A percentile compares a stretch with the other conserved stretches of the same genome.
Evolutionary conservation across 2,329 filamentous ascomycete genomes (phyloP).

Genomic region (Microascus cirrosus): DNA sequence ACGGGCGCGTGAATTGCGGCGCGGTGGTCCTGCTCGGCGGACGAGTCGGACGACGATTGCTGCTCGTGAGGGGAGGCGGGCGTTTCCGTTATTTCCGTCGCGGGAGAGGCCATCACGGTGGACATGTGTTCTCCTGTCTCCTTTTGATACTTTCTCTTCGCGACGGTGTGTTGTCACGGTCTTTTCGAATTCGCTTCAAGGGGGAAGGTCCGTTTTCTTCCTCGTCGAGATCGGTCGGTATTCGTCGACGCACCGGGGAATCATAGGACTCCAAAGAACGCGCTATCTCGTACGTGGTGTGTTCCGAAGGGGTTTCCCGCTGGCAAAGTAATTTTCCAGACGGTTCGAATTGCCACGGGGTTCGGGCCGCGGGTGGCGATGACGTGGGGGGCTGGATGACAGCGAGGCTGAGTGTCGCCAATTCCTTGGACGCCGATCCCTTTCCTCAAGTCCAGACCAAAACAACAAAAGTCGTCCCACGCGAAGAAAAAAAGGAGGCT

Average conservation of each 20-base stretch:
- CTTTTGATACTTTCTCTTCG: neutral
- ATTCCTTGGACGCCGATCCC: too few relatives aligned
- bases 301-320: too few relatives aligned
- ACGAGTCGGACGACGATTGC: neutral
- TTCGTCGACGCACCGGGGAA: neutral
- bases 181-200: neutral
- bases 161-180: neutral
- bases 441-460: too few relatives aligned
- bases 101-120: neutral
- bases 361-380: neutral
- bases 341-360: neutral
- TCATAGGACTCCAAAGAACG: neutral
- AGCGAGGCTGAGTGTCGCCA: conserved; percentile 9
- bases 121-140: neutral
- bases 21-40: neutral
- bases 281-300: neutral
- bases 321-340: too few relatives aligned
- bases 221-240: neutral
- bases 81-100: neutral
- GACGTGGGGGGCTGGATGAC: conserved; percentile 13
- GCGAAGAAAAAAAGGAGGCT: too few relatives aligned
- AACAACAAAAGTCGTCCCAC: too few relatives aligned
- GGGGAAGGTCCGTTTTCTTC: neutral
- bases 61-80: neutral
- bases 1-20: conserved; percentile 35